Percentiles rank a stretch among this genome's conserved stretches.
These are phyloP conservation scores for Blepharisma undulans DNA, from an alignment of 169 alveolate genomes.

Conservation along the genomic window DNA sequence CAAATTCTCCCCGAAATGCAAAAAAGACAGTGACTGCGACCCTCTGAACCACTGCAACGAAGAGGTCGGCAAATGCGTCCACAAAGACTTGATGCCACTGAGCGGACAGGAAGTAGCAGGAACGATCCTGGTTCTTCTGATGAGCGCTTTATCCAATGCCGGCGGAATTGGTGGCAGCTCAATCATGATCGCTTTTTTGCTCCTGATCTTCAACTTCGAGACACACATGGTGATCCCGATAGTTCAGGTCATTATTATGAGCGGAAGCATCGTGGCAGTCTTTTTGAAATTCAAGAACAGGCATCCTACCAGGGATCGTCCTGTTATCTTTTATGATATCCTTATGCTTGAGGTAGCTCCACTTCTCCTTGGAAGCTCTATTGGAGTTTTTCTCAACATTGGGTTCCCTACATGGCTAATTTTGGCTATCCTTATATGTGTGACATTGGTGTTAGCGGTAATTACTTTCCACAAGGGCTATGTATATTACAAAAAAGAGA, in stretches of 20 bases:
- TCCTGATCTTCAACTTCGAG: conserved; percentile 60
- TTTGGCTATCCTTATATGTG: conserved; percentile 29
- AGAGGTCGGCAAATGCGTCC: not conserved
- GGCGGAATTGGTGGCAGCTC: conserved; percentile 84
- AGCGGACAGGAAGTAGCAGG: conserved; percentile 48
- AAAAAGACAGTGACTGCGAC: not conserved
- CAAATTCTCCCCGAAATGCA: not conserved
- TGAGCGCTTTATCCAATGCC: conserved; percentile 62
- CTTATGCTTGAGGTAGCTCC: conserved; percentile 62
- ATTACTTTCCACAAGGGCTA: not conserved
- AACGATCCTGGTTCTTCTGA: conserved; percentile 43
- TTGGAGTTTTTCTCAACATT: conserved; percentile 72
- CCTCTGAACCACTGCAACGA: not conserved
- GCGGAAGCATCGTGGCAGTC: conserved; percentile 63
- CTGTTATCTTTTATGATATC: conserved; percentile 69
- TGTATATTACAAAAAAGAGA: not conserved
- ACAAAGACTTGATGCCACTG: conserved; percentile 37
- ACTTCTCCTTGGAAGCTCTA: conserved; percentile 69
- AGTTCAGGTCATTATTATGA: conserved; percentile 60
- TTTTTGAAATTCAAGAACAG: conserved; percentile 45
- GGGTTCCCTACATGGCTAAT: conserved; percentile 62
- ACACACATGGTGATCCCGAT: conserved; percentile 71
- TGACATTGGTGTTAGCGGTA: not conserved
- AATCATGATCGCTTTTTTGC: conserved; percentile 52
- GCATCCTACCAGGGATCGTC: conserved; percentile 64